A percentile compares a stretch with the other conserved stretches of the same genome.
Evolutionary conservation across 1,284 basidiomycete genomes (phyloP).

Genomic region (Sanghuangporus weigelae): DNA sequence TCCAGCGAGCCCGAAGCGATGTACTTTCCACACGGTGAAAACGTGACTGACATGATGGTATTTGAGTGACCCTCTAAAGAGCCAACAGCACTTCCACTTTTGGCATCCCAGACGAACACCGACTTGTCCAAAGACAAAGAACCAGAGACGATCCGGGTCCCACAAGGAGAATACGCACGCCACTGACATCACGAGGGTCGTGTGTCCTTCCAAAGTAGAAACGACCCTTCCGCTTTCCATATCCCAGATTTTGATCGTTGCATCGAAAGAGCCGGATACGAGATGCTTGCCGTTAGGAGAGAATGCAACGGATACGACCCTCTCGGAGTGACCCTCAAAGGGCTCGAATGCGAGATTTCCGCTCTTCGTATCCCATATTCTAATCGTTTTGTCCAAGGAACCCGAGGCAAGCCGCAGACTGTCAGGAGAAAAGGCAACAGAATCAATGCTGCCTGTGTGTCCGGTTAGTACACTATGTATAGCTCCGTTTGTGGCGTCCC

Average conservation of each 20-base stretch:
- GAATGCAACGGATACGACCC: no score
- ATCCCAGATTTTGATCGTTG: slow-evolving; percentile 1
- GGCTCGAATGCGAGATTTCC: background rate
- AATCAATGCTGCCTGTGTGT: no score
- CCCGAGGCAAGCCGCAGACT: slow-evolving; percentile 5
- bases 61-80: background rate
- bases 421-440: slow-evolving; percentile 17
- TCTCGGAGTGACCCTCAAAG: background rate
- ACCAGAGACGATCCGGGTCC: slow-evolving; percentile 3
- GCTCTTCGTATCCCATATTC: slow-evolving; percentile 16
- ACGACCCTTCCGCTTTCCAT: background rate
- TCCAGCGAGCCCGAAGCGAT: background rate
- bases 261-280: background rate
- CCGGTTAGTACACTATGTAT: background rate
- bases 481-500: background rate
- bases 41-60: background rate
- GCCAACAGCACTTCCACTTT: background rate
- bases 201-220: background rate
- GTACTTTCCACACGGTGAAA: background rate
- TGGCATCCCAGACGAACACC: slow-evolving; percentile 1
- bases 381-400: slow-evolving; percentile 14
- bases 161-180: slow-evolving; percentile 3
- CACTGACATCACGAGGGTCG: background rate
- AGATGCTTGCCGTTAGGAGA: background rate
- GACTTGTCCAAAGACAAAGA: background rate